Base-by-base conservation (phyloP, 139 green algal species). In the Chlamydomonas sphaeroides region DNA sequence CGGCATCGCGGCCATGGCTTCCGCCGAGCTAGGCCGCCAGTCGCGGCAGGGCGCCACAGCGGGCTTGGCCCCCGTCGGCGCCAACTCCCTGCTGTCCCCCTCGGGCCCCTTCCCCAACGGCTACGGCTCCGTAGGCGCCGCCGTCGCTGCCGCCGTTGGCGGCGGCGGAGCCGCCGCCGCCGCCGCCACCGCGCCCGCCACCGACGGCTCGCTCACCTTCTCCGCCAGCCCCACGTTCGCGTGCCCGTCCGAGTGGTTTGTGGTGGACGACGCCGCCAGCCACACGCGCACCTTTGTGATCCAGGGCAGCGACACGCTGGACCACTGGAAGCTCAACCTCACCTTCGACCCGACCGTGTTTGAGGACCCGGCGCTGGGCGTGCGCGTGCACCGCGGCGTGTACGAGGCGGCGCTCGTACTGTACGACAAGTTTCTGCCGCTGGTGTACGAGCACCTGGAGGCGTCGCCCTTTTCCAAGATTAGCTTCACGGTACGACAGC, bases 271-370 rank as follows among this genome's bases (percentile, higher is more conserved):
- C 70, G 25, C 83, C 10, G 73, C 84, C 1, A 85, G 69, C 2
- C 57, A 89, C 63, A 93, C 88, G 2, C 92, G 95, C 48, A 91
- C 92, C 81, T 96, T 98, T 75, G 81, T 92, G 68, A 94, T 95
- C 68, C 95, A 62, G 65, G 86, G 86, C 33, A 85, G 71, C 21
- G 86, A 90, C 65, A 88, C 81, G 11, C 68, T 90, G 11, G 94
- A 97, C 80, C 94, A 97, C 86, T 97, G 94, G 94, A 80, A 90
- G 77, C 91, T 95, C 14, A 98, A 98, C 88, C 81, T 99, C 1
- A 97, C 92, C 26, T 99, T 99, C 87, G 96, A 99, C 85, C 97
- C 97, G 3, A 92, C 98, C 17, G 11, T 85, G 18, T 99, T 99
- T 91, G 97, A 99, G 90, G 94, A 98, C 79, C 73, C 90, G 10